A percentile compares a stretch with the other conserved stretches of the same genome.
Conservation (phyloP, 257 asterid genomes). For the Echium plantagineum region DNA sequence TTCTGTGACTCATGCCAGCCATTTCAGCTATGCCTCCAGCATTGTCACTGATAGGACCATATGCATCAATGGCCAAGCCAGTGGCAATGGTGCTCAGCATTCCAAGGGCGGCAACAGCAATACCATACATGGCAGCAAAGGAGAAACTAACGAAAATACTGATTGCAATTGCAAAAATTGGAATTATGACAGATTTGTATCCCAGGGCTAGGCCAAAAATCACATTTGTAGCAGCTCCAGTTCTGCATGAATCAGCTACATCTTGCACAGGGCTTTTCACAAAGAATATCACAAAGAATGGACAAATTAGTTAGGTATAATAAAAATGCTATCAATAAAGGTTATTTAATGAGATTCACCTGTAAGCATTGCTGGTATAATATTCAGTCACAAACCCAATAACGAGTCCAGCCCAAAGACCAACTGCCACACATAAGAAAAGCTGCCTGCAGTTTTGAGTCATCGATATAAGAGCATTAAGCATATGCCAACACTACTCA, state of each 20-base stretch:
- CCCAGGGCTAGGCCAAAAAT: constrained; percentile 93
- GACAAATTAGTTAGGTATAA: background rate
- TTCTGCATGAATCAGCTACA: constrained; percentile 95
- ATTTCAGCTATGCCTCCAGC: constrained; percentile 97
- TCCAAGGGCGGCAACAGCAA: constrained; percentile 88
- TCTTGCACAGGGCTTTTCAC: constrained; percentile 59
- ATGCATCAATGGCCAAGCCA: constrained; percentile 86
- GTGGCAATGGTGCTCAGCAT: constrained; percentile 94
- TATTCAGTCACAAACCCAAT: constrained; percentile 15
- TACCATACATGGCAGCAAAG: constrained; percentile 89
- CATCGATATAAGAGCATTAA: background rate
- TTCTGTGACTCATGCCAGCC: constrained; percentile 93
- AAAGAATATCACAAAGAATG: background rate
- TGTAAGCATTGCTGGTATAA: constrained; percentile 15
- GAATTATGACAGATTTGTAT: constrained; percentile 85
- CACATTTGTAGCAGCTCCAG: constrained; percentile 93
- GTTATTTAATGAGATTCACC: background rate
- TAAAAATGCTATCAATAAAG: background rate
- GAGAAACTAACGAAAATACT: constrained; percentile 75
- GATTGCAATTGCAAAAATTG: constrained; percentile 73
- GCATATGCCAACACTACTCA: no score
- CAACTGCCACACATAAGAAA: constrained; percentile 14
- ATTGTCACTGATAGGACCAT: constrained; percentile 91
- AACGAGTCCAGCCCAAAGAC: constrained; percentile 15
- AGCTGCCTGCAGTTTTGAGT: constrained; percentile 9